These are phyloP conservation scores for Kwoniella botswanensis DNA, from an alignment of 768 basidiomycete genomes.

Conservation along the genomic window DNA sequence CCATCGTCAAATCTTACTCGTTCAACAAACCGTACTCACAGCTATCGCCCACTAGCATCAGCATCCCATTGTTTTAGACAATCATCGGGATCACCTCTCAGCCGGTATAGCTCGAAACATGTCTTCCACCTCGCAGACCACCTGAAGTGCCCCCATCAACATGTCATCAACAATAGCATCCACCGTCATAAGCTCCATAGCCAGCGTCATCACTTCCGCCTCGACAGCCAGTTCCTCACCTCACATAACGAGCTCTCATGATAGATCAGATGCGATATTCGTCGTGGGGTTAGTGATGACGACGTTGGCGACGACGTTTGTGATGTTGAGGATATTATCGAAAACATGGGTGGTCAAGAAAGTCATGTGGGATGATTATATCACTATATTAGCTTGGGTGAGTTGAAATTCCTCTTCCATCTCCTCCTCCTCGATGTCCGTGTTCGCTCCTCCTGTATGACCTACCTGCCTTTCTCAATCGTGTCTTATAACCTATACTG, in stretches of 20 bases:
- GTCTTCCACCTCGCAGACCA: not conserved
- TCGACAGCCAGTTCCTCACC: constrained; percentile 8
- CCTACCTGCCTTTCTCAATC: too few relatives aligned
- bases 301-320: constrained; percentile 47
- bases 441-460: not conserved
- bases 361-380: constrained; percentile 43
- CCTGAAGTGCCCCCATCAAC: not conserved
- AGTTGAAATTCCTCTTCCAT: constrained; percentile 8
- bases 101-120: not conserved
- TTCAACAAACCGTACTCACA: too few relatives aligned
- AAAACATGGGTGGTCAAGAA: constrained; percentile 43
- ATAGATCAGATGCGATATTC: constrained; percentile 47
- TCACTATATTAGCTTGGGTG: constrained; percentile 52
- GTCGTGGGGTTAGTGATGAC: constrained; percentile 45
- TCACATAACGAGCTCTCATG: constrained; percentile 42
- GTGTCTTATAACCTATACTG: constrained; percentile 34
- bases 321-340: constrained; percentile 42
- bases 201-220: not conserved
- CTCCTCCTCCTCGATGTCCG: not conserved
- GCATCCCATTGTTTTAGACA: too few relatives aligned
- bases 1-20: too few relatives aligned
- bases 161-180: not conserved
- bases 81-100: not conserved
- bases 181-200: not conserved
- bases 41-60: too few relatives aligned